Percentiles rank a stretch among this genome's conserved stretches.
Evolutionary conservation across 164 flowering plant genomes (phyloP).

Genomic region (Liquidambar formosana): DNA sequence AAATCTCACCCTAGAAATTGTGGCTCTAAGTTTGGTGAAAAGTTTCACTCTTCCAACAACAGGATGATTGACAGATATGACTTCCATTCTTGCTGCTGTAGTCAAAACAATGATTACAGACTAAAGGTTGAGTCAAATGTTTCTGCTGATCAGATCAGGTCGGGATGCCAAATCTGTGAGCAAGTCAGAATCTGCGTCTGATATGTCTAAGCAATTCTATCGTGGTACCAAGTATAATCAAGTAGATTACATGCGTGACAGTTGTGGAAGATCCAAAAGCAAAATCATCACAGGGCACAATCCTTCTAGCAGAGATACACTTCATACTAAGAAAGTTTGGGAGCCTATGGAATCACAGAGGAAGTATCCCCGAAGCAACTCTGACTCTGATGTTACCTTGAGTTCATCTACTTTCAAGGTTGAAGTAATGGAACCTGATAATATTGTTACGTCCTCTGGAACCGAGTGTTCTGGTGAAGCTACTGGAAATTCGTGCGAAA

Average conservation of each 20-base stretch:
- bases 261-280: conserved; percentile 51
- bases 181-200: conserved; percentile 51
- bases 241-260: conserved; percentile 44
- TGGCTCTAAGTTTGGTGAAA: conserved; percentile 53
- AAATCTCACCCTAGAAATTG: conserved; percentile 46
- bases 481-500: conserved; percentile 17
- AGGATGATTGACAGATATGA: conserved; percentile 59
- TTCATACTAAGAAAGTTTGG: conserved; percentile 75
- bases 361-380: conserved; percentile 61
- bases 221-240: conserved; percentile 50
- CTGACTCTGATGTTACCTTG: conserved; percentile 64
- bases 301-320: conserved; percentile 40
- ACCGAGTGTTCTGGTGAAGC: conserved; percentile 21
- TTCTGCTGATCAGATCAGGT: conserved; percentile 38
- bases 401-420: conserved; percentile 41
- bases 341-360: conserved; percentile 75
- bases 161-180: conserved; percentile 43
- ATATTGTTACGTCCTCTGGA: conserved; percentile 21
- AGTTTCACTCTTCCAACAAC: conserved; percentile 48
- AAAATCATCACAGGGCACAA: conserved; percentile 37
- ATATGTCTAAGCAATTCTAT: conserved; percentile 53
- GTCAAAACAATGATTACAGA: conserved; percentile 46
- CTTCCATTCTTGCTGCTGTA: conserved; percentile 63
- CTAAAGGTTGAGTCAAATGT: conserved; percentile 34
- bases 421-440: conserved; percentile 28